A percentile compares a stretch with the other conserved stretches of the same genome.
These are phyloP conservation scores for Ascocoryne sarcoides DNA, from an alignment of 2,329 filamentous ascomycete genomes.

Conservation along the genomic window DNA sequence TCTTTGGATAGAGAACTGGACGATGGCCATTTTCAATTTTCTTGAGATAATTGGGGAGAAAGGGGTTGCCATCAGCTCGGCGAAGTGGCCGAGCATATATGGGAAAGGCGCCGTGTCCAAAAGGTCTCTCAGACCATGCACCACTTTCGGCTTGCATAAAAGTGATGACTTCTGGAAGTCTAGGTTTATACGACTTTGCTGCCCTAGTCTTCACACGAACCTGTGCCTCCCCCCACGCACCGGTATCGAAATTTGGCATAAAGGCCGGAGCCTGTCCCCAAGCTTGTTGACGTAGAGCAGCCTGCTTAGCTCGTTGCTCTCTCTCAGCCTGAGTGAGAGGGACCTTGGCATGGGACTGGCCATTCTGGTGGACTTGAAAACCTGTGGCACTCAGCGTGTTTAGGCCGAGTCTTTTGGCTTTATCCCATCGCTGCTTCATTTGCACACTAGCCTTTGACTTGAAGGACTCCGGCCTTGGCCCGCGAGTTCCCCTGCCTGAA, in stretches of 20 bases:
- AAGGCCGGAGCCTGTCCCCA: slow-evolving; percentile 14
- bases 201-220: background rate
- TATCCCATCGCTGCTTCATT: background rate
- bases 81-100: slow-evolving; percentile 22
- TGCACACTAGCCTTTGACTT: background rate
- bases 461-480: background rate
- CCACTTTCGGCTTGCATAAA: slow-evolving; percentile 23
- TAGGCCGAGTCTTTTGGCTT: background rate
- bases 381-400: background rate
- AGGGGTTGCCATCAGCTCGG: slow-evolving; percentile 16
- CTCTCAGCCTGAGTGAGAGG: slow-evolving; percentile 6
- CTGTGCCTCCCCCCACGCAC: slow-evolving; percentile 20
- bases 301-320: slow-evolving; percentile 2
- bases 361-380: background rate
- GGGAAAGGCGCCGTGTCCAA: slow-evolving; percentile 26
- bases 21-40: slow-evolving; percentile 18
- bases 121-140: slow-evolving; percentile 24
- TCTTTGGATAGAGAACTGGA: slow-evolving; percentile 19
- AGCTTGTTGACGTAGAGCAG: background rate
- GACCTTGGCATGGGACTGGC: background rate
- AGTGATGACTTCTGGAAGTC: slow-evolving; percentile 25
- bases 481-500: background rate
- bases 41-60: slow-evolving; percentile 13
- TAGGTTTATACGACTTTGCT: background rate
- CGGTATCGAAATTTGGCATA: slow-evolving; percentile 20